These are phyloP conservation scores for Paramyrothecium sp. DNA, from an alignment of 2,329 filamentous ascomycete species.

Conservation along the genomic window DNA sequence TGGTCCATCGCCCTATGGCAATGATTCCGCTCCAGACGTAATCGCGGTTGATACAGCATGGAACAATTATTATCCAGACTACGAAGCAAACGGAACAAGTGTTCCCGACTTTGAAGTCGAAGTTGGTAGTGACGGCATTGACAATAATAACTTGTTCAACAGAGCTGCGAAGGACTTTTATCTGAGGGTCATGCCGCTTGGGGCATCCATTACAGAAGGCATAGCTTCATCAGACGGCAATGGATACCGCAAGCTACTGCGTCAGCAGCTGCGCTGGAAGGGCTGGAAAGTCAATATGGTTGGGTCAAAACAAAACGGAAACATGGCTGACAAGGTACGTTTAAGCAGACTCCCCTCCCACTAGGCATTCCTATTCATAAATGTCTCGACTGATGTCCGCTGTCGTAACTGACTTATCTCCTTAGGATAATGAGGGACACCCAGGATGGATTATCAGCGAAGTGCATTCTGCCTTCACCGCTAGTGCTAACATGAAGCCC, in stretches of 20 bases:
- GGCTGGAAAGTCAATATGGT: constrained; percentile 35
- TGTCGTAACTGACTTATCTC: background rate
- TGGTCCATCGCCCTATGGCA: no score
- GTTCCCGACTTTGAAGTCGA: background rate
- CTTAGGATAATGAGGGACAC: background rate
- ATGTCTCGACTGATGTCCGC: no score
- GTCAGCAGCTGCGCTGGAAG: constrained; percentile 19
- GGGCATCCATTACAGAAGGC: constrained; percentile 34
- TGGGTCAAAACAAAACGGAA: constrained; percentile 22
- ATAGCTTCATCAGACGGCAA: constrained; percentile 16
- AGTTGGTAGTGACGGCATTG: background rate
- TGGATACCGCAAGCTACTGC: constrained; percentile 34
- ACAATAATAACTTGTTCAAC: no score
- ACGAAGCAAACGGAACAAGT: background rate
- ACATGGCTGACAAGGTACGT: constrained; percentile 25
- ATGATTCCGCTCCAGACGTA: background rate
- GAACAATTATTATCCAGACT: background rate
- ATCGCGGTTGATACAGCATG: background rate
- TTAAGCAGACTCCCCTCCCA: constrained; percentile 13
- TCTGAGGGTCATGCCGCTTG: constrained; percentile 32
- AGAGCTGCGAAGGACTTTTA: constrained; percentile 7
- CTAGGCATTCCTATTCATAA: background rate
- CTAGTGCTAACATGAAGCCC: constrained; percentile 9
- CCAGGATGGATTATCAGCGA: background rate
- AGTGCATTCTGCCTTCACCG: background rate